These are phyloP conservation scores for Lignosus rhinocerotis DNA, from an alignment of 1,284 basidiomycete species.

Conservation along the genomic window DNA sequence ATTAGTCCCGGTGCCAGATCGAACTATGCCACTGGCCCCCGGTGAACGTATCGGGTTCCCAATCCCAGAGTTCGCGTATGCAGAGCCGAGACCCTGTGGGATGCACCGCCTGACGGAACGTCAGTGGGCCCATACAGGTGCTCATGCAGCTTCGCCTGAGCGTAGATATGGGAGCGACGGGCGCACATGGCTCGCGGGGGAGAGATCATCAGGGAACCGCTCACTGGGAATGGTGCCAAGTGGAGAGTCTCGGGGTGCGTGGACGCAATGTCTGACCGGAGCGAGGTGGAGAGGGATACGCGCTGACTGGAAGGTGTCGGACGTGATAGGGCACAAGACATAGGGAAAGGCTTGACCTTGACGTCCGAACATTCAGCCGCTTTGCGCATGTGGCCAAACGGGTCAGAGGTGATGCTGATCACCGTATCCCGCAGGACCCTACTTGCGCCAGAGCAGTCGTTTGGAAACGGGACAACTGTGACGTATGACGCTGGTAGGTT, in stretches of 20 bases:
- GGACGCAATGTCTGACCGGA: background rate
- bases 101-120: background rate
- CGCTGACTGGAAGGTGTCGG: background rate
- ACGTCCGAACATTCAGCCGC: background rate
- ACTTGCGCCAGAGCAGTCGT: background rate
- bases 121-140: background rate
- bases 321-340: background rate
- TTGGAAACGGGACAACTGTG: background rate
- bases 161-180: background rate
- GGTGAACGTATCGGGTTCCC: too few relatives aligned
- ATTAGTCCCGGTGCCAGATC: too few relatives aligned
- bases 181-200: background rate
- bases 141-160: background rate
- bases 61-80: too few relatives aligned
- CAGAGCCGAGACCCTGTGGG: too few relatives aligned
- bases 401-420: background rate
- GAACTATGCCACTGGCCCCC: too few relatives aligned
- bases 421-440: too few relatives aligned
- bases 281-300: background rate
- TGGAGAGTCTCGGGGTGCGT: too few relatives aligned
- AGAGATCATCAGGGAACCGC: background rate
- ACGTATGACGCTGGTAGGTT: background rate
- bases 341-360: background rate
- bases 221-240: background rate
- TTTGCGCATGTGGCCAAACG: background rate